phyloP scores from a whole-genome alignment of 495 filamentous ascomycete genomes.

The Trichoderma virens region DNA sequence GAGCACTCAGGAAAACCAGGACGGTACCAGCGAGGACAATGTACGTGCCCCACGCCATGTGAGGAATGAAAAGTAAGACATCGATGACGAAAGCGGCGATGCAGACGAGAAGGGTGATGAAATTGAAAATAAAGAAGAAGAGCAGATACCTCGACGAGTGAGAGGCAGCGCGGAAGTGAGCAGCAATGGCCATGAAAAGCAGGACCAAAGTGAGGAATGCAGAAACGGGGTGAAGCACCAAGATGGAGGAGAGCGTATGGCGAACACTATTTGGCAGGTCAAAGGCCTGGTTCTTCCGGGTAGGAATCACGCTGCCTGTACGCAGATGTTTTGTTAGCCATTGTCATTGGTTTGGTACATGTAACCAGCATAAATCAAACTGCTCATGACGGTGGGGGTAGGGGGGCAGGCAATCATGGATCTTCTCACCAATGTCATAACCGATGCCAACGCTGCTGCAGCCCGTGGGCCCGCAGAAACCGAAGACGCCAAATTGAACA shows the following conservation, averaged over 20 bases:
- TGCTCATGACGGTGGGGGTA: too few species aligned
- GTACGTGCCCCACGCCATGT: constrained; percentile 90
- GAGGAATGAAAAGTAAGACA: constrained; percentile 91
- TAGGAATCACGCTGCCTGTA: neutral
- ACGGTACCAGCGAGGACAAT: constrained; percentile 88
- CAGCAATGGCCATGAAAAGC: constrained; percentile 58
- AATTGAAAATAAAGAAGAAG: constrained; percentile 70
- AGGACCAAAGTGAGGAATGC: constrained; percentile 19
- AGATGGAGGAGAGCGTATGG: constrained; percentile 78
- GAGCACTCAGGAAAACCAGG: constrained; percentile 69
- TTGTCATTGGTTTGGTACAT: neutral
- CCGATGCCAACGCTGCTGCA: constrained; percentile 77
- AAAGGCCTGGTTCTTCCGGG: constrained; percentile 41
- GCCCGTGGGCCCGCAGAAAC: constrained; percentile 57
- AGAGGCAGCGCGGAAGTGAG: constrained; percentile 85
- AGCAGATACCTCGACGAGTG: constrained; percentile 89
- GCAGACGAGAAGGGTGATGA: constrained; percentile 77
- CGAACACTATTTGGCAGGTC: constrained; percentile 67
- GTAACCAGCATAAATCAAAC: too few species aligned
- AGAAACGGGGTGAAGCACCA: constrained; percentile 35
- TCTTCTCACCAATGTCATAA: constrained; percentile 70
- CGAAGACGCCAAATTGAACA: constrained; percentile 87
- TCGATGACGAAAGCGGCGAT: constrained; percentile 89
- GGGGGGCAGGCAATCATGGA: neutral
- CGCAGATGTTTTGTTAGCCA: neutral